Base-by-base conservation (phyloP, 2,329 filamentous ascomycete species). In the Periconia sp. region DNA sequence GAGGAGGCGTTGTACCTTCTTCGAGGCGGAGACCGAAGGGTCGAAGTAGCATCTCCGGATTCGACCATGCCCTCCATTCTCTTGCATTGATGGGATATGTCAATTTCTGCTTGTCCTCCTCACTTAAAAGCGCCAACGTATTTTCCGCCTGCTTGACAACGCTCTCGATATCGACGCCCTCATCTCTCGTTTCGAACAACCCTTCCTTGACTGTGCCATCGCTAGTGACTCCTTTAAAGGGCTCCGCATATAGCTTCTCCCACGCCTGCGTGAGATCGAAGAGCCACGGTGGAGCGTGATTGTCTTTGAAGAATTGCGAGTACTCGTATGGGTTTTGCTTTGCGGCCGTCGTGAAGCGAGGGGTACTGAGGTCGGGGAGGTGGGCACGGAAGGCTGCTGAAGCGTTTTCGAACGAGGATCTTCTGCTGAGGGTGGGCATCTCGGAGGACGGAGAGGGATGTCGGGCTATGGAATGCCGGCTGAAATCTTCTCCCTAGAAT, bases 1-100 rank as follows among this genome's bases (percentile, higher is more conserved):
- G 23, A 11, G 9, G 37, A 10, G 18, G 6, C 5, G 17, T 23
- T 50, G 27, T 59, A 69, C 70, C 74, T 61, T 89, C 86, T 61
- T 92, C 89, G 0, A 91, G 81, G 1, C 89, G 83, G 1, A 92
- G 70, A 6, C 89, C 89, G 68, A 89, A 88, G 69, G 86, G 75
- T 50, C 82, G 82, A 14, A 91, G 75, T 0, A 91, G 77, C 59
- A 91, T 89, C 67, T 92, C 89, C 0, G 89, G 89, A 67, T 92
- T 92, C 7, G 80, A 83, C 82, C 82, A 85, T 11, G 86, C 84
- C 45, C 88, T 83, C 87, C 88, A 91, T 65, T 90, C 85, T 1
- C 83, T 83, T 1, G 85, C 85, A 73, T 90, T 85, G 58, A 91
- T 80, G 64, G 88, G 85, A 62, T 87, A 83, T 33, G 71, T 71